Conservation (phyloP, 257 asterid genomes). For the Fraxinus cuspidata region DNA sequence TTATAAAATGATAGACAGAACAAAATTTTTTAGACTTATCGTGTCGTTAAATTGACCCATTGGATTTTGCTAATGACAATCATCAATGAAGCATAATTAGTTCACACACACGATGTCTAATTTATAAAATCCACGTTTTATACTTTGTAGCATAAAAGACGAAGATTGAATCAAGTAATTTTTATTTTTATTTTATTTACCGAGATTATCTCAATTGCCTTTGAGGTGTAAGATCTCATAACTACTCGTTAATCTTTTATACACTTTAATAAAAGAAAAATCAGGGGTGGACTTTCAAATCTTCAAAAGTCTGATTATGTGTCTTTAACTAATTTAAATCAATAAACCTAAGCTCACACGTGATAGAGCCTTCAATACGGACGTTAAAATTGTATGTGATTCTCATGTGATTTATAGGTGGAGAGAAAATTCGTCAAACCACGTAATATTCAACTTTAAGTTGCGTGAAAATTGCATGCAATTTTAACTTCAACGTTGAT, state of each 20-base stretch:
- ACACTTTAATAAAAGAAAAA: not conserved
- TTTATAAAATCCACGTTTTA: no score
- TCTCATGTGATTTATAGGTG: not conserved
- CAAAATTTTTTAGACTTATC: not conserved
- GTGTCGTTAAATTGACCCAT: no score
- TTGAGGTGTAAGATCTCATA: not conserved
- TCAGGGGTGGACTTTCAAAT: not conserved
- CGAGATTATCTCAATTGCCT: no score
- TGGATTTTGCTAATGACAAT: not conserved
- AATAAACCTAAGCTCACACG: no score
- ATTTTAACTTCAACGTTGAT: not conserved
- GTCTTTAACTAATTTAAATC: no score
- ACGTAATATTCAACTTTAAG: not conserved
- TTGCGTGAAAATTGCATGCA: not conserved
- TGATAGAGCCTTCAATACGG: not conserved
- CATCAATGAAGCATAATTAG: not conserved
- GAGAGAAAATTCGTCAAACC: not conserved
- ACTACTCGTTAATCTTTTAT: not conserved
- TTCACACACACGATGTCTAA: no score
- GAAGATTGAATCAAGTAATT: no score
- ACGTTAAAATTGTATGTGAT: not conserved
- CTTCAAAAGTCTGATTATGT: no score
- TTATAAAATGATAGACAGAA: no score
- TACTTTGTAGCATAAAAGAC: not conserved
- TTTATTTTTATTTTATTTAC: no score